Evolutionary conservation across 768 basidiomycete genomes (phyloP).

Genomic region (Leccinum boreale): DNA sequence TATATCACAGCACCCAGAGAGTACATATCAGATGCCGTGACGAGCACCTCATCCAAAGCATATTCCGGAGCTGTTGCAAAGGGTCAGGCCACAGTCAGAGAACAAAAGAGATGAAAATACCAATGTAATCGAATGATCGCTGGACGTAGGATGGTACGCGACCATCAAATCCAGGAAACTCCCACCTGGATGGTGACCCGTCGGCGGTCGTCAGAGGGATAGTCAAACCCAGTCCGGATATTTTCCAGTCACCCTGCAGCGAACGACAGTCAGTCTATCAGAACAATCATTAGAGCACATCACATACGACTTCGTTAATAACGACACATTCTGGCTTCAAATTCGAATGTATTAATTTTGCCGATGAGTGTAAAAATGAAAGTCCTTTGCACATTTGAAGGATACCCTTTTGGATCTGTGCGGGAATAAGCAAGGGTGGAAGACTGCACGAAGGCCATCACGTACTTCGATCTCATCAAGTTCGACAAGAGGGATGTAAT

Average conservation of each 20-base stretch:
- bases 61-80: constrained; percentile 82
- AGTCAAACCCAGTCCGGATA: constrained; percentile 84
- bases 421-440: constrained; percentile 6
- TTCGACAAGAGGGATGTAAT: constrained; percentile 62
- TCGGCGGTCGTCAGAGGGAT: constrained; percentile 68
- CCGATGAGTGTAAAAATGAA: constrained; percentile 88
- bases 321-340: constrained; percentile 83
- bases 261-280: neutral
- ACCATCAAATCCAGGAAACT: constrained; percentile 86
- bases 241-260: constrained; percentile 95
- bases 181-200: constrained; percentile 79
- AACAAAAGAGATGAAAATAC: constrained; percentile 36
- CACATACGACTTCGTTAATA: constrained; percentile 80
- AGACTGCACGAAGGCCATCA: constrained; percentile 4
- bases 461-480: constrained; percentile 93
- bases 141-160: constrained; percentile 79
- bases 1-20: constrained; percentile 89
- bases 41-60: constrained; percentile 81
- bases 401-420: constrained; percentile 92
- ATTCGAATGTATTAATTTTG: constrained; percentile 89
- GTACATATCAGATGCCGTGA: constrained; percentile 90
- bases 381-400: constrained; percentile 90
- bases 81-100: neutral
- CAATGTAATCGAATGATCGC: constrained; percentile 93
- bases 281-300: constrained; percentile 3